Conservation (phyloP, 208 protist genomes). For the Naegleria lovaniensis region DNA sequence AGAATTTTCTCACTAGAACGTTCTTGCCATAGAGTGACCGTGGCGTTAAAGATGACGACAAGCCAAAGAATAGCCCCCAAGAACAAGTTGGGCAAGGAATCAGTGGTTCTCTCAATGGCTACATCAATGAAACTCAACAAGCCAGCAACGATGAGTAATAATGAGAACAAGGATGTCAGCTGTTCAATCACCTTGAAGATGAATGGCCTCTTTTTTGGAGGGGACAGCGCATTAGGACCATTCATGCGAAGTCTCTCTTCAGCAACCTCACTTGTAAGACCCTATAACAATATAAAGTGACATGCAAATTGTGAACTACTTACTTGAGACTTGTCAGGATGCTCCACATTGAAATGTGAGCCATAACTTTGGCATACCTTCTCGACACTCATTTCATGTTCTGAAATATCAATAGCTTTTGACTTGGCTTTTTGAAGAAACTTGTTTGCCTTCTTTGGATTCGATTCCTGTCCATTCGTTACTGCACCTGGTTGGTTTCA, state of each 20-base stretch:
- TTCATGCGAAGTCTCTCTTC: constrained; percentile 35
- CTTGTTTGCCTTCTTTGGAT: background rate
- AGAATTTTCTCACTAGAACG: constrained; percentile 47
- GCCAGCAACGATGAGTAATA: constrained; percentile 46
- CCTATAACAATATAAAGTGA: too few species aligned
- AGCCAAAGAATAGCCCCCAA: constrained; percentile 50
- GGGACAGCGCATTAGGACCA: constrained; percentile 56
- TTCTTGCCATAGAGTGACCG: constrained; percentile 62
- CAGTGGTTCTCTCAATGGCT: constrained; percentile 13
- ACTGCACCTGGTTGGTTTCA: too few species aligned
- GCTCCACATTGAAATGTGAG: background rate
- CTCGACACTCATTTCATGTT: background rate
- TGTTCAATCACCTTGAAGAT: constrained; percentile 55
- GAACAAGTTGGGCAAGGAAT: background rate
- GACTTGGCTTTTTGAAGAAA: background rate
- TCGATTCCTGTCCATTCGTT: too few species aligned
- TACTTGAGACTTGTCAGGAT: too few species aligned
- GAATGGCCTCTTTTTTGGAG: constrained; percentile 49
- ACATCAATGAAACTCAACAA: constrained; percentile 53
- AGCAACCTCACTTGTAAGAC: too few species aligned
- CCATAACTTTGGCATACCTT: background rate
- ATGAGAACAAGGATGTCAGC: constrained; percentile 51
- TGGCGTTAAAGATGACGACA: constrained; percentile 60
- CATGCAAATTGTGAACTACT: too few species aligned
- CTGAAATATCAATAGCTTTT: constrained; percentile 9